Percentiles rank a stretch among this genome's conserved stretches.
These are phyloP conservation scores for Lipomyces spencermartinsiae DNA, from an alignment of 805 yeast species.

Conservation along the genomic window DNA sequence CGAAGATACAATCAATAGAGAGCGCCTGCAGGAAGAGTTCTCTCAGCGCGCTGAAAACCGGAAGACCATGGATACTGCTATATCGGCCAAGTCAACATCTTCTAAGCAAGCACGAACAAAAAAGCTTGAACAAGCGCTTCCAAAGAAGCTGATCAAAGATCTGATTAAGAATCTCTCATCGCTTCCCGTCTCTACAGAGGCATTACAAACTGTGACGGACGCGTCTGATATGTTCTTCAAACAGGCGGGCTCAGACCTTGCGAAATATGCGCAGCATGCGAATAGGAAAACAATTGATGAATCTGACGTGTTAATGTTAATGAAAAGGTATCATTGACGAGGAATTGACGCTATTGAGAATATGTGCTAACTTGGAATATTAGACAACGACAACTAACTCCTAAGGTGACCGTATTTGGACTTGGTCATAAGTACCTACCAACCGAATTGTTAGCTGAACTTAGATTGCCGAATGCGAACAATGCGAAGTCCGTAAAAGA, in stretches of 20 bases:
- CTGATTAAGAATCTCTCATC: slow-evolving; percentile 16
- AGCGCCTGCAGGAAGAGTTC: background rate
- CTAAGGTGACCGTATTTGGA: slow-evolving; percentile 13
- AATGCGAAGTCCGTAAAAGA: background rate
- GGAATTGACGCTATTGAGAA: background rate
- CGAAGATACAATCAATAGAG: slow-evolving; percentile 8
- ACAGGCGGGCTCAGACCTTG: slow-evolving; percentile 43
- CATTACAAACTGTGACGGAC: slow-evolving; percentile 39
- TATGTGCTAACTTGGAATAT: background rate
- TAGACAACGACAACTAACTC: slow-evolving; percentile 16
- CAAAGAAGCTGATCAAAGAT: slow-evolving; percentile 16
- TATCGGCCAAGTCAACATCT: background rate
- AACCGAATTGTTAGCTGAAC: slow-evolving; percentile 18
- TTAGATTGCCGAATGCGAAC: slow-evolving; percentile 7
- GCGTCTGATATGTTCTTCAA: slow-evolving; percentile 45
- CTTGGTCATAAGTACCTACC: slow-evolving; percentile 28
- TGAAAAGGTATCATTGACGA: slow-evolving; percentile 40
- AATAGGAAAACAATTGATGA: slow-evolving; percentile 43
- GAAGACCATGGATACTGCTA: background rate
- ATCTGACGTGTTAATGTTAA: slow-evolving; percentile 42
- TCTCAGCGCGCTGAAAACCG: background rate
- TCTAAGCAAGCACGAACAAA: background rate
- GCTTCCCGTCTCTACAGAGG: slow-evolving; percentile 34
- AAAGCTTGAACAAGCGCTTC: slow-evolving; percentile 7
- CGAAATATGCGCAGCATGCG: slow-evolving; percentile 47